Evolutionary conservation across 208 protist genomes (phyloP), one percentile per base, ranked within the genome.

Genomic region (Wallacemonas rigidus): DNA sequence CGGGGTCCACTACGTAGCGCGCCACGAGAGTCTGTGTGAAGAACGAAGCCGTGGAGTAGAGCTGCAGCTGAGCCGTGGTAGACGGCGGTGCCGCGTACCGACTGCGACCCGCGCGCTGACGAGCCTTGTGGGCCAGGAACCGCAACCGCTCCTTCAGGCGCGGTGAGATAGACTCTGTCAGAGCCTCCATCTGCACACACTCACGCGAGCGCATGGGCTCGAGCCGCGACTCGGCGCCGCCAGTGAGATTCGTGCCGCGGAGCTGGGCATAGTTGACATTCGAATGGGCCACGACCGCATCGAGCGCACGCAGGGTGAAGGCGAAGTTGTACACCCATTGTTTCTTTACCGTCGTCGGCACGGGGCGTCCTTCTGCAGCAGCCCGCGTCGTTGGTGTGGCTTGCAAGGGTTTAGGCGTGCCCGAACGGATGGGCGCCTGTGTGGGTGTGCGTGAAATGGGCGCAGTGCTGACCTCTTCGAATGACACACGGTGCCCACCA

Each of bases 131-230:
- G 2, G 87, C 88, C 72, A 79, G 81, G 55, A 65, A 65, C 9
- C 81, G 82, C 61, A 96, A 72, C 40, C 76, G 64, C 43, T 50
- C 50, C 67, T 80, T 79, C 48, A 96, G 57, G 2, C 53, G 40
- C 51, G 85, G 77, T 1, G 89, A 89, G 67, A 96, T 94, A 50
- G 80, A 69, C 67, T 89, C 87, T 36, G 87, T 92, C 0, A 96
- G 76, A 41, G 79, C 87, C 56, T 96, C 86, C 51, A 84, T 85
- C 62, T 90, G 81, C 15, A 96, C 87, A 74, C 91, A 96, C 79
- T 96, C 88, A 2, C 87, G 87, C 60, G 91, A 96, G 67, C 79
- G 85, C 54, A 93, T 73, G 53, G 56, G 71, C 62, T 92, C 87
- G 1, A 78, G 73, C 2, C 84, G 72, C 3, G 87, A 86, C 65